Base-by-base conservation (phyloP, 345 rosid genomes). In the Cochlearia excelsa region DNA sequence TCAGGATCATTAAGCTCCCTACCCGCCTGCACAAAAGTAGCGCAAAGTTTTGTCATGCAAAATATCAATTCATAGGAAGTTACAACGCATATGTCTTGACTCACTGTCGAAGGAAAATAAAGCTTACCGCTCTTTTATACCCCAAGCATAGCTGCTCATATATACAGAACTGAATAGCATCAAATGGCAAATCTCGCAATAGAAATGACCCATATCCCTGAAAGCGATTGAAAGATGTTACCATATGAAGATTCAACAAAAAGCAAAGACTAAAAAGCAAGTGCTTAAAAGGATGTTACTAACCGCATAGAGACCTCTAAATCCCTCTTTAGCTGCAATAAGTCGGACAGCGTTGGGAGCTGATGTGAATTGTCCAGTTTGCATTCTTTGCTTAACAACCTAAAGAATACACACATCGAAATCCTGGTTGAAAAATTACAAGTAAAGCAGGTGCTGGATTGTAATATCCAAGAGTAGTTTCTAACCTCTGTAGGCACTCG, bases 321-420 rank as follows among this genome's bases (percentile, higher is more conserved):
- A 78, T 54, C 97, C 97, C 72, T 93, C 96, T 64, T 78, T 77
- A 2, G 95, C 65, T 54, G 80, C 76, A 72, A 89, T 82, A 48
- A 87, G 77, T 30, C 84, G 85, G 51, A 93, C 92, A 63, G 97
- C 99, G 52, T 72, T 71, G 27, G 95, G 84, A 39, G 99, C 90
- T 27, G 97, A 84, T 46, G 81, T 67, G 75, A 85, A 93, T 56
- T 93, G 99, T 54, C 90, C 88, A 26, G 99, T 87, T 75, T 89
- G 96, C 95, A 87, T 81, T 80, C 99, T 81, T 70, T 87, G 91
- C 77, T 89, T 93, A 54, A 93, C 90, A 75, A 93, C 99, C 97
- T 93, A 74, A 37, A 34, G 26, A 58, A 57, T 42, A 69, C 49
- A 41, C 47, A 63, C 6, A 63, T 29, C 7, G 3, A 50, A 11